Percentiles rank a stretch among this genome's conserved stretches.
These are phyloP conservation scores for Debaryomycetaceae sp. DNA, from an alignment of 1,139 yeast species.

Conservation along the genomic window DNA sequence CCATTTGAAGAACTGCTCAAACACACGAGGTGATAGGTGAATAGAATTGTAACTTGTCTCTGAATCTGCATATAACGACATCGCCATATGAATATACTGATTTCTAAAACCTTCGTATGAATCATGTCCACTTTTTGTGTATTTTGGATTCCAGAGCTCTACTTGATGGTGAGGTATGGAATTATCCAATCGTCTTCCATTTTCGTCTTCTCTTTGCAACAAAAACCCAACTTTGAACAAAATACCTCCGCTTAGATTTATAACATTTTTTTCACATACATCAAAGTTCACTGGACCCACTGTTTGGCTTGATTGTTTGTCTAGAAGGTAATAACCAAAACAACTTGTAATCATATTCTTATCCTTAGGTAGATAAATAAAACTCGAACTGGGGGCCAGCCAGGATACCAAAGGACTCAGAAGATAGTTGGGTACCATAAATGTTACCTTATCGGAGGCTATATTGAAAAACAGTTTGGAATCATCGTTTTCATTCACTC, in stretches of 20 bases:
- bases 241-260: constrained; percentile 60
- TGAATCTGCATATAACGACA: constrained; percentile 53
- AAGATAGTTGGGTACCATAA: constrained; percentile 60
- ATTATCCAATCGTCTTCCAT: constrained; percentile 44
- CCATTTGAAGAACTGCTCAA: constrained; percentile 41
- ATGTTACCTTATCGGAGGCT: constrained; percentile 33
- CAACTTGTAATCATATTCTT: constrained; percentile 43
- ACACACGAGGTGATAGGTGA: constrained; percentile 39
- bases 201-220: constrained; percentile 44
- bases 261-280: constrained; percentile 49
- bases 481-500: constrained; percentile 38
- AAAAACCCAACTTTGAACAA: constrained; percentile 55
- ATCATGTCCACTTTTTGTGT: constrained; percentile 39
- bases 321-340: constrained; percentile 50
- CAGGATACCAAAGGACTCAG: constrained; percentile 58
- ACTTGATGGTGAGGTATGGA: constrained; percentile 73
- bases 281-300: constrained; percentile 8
- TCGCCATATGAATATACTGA: constrained; percentile 41
- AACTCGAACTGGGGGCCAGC: constrained; percentile 48
- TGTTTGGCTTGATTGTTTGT: constrained; percentile 12
- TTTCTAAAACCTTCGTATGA: constrained; percentile 40
- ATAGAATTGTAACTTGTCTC: constrained; percentile 39
- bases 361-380: constrained; percentile 44
- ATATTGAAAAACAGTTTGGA: constrained; percentile 36
- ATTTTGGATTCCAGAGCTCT: constrained; percentile 60